Percentiles rank a stretch among this genome's conserved stretches.
Conservation (phyloP, 257 asterid genomes). For the Solanum pinnatisectum region DNA sequence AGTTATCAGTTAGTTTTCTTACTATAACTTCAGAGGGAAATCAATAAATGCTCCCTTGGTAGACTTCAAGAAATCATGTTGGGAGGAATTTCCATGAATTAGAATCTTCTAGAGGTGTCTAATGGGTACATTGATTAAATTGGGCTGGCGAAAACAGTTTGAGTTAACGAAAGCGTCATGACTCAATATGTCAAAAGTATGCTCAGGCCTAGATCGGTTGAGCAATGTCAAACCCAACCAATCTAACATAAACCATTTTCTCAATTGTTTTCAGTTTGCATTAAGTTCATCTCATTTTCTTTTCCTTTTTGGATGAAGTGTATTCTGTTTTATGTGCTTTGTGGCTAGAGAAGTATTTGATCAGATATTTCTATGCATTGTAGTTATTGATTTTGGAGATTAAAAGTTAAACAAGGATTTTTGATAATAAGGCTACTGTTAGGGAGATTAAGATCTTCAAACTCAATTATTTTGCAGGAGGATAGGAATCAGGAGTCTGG, state of each 20-base stretch:
- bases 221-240: background rate
- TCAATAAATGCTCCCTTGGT: background rate
- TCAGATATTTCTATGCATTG: background rate
- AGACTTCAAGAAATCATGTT: background rate
- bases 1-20: background rate
- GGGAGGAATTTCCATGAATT: background rate
- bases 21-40: background rate
- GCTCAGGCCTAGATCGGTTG: background rate
- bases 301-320: background rate
- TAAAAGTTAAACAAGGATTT: background rate
- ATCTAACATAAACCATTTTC: background rate
- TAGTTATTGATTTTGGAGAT: background rate
- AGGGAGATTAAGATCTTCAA: background rate
- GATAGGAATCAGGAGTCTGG: background rate
- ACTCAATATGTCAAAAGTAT: background rate
- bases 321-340: background rate
- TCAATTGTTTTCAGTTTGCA: background rate
- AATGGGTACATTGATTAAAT: background rate
- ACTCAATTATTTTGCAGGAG: background rate
- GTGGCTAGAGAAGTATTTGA: background rate
- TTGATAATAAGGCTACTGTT: background rate
- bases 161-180: background rate
- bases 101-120: background rate
- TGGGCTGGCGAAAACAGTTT: background rate
- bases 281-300: background rate